phyloP scores from a whole-genome alignment of 2,329 filamentous ascomycete genomes.

The Colletotrichum sp. region DNA sequence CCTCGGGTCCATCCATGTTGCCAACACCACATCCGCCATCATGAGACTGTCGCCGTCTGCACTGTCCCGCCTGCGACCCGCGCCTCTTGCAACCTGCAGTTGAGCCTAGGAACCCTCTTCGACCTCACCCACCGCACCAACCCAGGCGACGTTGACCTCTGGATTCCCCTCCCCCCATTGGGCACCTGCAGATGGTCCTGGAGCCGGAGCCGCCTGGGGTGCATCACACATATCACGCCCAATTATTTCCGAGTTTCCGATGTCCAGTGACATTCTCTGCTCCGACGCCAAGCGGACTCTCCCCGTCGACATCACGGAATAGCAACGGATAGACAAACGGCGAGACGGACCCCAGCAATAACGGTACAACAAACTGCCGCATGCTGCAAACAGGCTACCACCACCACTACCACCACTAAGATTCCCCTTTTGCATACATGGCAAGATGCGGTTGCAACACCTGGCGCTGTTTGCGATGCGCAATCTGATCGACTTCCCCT shows the following conservation, averaged over 20 bases:
- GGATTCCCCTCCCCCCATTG: background rate
- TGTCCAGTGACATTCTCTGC: background rate
- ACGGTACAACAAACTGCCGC: background rate
- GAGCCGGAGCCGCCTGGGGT: background rate
- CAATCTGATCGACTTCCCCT: background rate
- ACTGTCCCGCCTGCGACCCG: background rate
- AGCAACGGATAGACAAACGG: background rate
- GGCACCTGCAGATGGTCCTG: background rate
- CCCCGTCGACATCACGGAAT: background rate
- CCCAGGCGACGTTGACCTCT: background rate
- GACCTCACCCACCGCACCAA: background rate
- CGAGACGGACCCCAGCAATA: background rate
- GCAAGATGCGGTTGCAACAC: background rate
- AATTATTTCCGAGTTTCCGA: background rate
- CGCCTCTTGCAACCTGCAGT: background rate
- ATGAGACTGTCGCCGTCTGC: background rate
- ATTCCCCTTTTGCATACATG: background rate
- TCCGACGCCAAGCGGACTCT: background rate
- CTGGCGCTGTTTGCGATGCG: background rate
- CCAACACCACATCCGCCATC: background rate
- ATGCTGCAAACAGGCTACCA: background rate
- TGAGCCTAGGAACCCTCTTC: background rate
- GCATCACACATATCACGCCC: background rate
- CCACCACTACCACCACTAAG: background rate
- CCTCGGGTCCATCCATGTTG: background rate